Evolutionary conservation across 192 early-diverging fungal species (phyloP), one percentile per base, ranked within the genome.

Genomic region (Radiomyces spectabilis): DNA sequence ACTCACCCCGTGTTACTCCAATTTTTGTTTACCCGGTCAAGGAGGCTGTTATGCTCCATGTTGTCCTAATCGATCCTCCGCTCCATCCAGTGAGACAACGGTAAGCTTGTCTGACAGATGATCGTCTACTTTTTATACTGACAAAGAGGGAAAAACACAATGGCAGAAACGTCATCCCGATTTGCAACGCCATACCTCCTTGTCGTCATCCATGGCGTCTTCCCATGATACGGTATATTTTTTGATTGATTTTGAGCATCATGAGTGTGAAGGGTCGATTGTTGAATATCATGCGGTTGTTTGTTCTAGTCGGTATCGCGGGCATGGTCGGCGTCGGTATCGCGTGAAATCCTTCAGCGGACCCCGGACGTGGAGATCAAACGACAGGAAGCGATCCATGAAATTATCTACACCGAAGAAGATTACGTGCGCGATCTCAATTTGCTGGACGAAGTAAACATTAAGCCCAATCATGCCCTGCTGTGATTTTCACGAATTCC

Each of bases 301-400:
- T n/a, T 45, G 30, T 34, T 3, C 31, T 45, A 66, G 64, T 39
- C 57, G 19, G 9, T 55, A 26, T 66, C 64, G 24, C 64, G 64
- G 42, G 68, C 68, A 1, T 95, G 93, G 93, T 83, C 83, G 13
- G 84, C 74, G 48, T 78, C 80, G 7, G 90, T 92, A 8, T 76
- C 90, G 0, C 74, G 72, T 38, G 82, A 85, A 25, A 65, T 95
- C 4, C 60, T 86, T 10, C 79, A 84, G 32, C 76, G 78, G 7
- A 80, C 85, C 9, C 66, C 75, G 53, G 73, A 76, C 53, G 66
- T 81, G 40, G 92, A 93, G 40, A 79, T 88, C 4, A 83, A 87
- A 59, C 72, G 95, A 40, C 95, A 98, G 55, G 95, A 98, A 69
- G 85, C 94, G 5, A 95, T 98, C 41, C 88, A 85, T 65, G 95